Evolutionary conservation across 148 eudicot genomes (phyloP).

Genomic region (Vaccinium corymbosum): DNA sequence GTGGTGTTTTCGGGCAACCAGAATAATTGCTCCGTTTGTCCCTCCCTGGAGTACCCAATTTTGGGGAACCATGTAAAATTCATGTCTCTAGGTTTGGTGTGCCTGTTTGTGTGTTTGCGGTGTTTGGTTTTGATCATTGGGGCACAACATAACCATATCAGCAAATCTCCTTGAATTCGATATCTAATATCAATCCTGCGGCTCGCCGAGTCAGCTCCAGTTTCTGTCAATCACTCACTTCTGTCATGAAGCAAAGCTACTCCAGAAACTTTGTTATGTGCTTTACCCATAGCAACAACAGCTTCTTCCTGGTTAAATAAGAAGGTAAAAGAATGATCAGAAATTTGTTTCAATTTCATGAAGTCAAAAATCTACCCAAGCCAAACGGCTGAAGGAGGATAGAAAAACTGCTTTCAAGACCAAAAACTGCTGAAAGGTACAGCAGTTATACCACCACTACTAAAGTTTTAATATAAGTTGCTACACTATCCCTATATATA

Average conservation of each 20-base stretch:
- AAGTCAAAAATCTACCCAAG: not conserved
- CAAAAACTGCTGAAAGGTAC: no score
- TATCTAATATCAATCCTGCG: not conserved
- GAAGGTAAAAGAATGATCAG: not conserved
- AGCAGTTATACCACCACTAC: not conserved
- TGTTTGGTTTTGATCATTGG: no score
- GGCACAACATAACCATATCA: not conserved
- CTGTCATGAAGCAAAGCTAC: not conserved
- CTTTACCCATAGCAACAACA: not conserved
- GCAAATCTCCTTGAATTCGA: not conserved
- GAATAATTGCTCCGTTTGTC: no score
- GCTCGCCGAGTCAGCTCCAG: not conserved
- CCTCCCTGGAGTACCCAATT: no score
- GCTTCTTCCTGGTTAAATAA: slow-evolving; percentile 6
- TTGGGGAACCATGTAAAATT: no score
- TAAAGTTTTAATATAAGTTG: not conserved
- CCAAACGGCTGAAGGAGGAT: not conserved
- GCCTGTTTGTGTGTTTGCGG: no score
- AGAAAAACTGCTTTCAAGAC: no score
- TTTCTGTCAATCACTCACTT: slow-evolving; percentile 4
- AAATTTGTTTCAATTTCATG: not conserved
- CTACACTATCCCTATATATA: no score
- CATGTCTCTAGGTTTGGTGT: no score
- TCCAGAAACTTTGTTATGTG: slow-evolving; percentile 16
- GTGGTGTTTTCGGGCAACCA: no score